These are phyloP conservation scores for Lipomyces mesembrius DNA, from an alignment of 805 yeast species.

Conservation along the genomic window DNA sequence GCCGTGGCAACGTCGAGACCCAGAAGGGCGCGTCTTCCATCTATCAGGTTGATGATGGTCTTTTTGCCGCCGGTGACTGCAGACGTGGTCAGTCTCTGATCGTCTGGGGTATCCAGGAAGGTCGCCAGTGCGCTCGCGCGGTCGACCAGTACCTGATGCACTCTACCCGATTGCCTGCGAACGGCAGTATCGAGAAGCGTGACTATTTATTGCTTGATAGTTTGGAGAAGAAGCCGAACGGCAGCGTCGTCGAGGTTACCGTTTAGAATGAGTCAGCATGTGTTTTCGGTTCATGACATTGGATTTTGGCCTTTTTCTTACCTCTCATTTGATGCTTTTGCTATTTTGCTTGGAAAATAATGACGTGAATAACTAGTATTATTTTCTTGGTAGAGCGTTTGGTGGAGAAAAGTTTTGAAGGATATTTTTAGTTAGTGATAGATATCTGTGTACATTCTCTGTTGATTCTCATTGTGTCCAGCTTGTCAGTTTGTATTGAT, in stretches of 20 bases:
- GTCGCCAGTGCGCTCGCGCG: slow-evolving; percentile 96
- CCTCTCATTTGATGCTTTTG: slow-evolving; percentile 1
- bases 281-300: neutral
- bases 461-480: neutral
- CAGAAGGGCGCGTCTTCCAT: slow-evolving; percentile 58
- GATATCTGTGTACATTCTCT: neutral
- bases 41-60: slow-evolving; percentile 72
- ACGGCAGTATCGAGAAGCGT: slow-evolving; percentile 89
- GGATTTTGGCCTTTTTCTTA: neutral
- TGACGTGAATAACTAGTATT: neutral
- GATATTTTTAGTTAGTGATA: neutral
- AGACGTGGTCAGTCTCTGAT: slow-evolving; percentile 97
- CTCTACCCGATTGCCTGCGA: slow-evolving; percentile 83
- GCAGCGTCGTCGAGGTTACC: slow-evolving; percentile 26
- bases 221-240: slow-evolving; percentile 17
- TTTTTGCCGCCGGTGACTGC: slow-evolving; percentile 98
- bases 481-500: neutral
- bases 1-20: slow-evolving; percentile 80
- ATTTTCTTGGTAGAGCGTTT: neutral
- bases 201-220: slow-evolving; percentile 55
- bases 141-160: slow-evolving; percentile 84
- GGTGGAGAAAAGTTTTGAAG: neutral
- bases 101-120: slow-evolving; percentile 99
- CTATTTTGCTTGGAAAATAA: neutral
- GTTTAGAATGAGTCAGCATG: slow-evolving; percentile 11